A percentile compares a stretch with the other conserved stretches of the same genome.
Evolutionary conservation across 768 basidiomycete species (phyloP).

Genomic region (Coprinopsis sp.): DNA sequence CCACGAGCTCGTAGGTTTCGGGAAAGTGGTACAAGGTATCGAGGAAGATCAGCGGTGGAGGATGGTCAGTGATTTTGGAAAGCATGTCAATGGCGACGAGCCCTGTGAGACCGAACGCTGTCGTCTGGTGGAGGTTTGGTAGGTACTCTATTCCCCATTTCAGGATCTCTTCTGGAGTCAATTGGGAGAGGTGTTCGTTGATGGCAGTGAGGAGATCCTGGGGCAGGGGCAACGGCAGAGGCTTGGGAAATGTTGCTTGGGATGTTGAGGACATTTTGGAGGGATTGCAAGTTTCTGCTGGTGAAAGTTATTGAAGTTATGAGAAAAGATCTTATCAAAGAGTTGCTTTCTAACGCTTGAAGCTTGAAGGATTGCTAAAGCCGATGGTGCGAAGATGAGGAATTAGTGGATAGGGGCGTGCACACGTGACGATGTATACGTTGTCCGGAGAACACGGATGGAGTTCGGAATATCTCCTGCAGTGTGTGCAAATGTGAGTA

Average conservation of each 20-base stretch:
- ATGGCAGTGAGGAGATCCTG: slow-evolving; percentile 55
- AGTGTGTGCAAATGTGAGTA: too few species aligned
- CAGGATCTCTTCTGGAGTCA: slow-evolving; percentile 82
- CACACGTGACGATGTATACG: too few species aligned
- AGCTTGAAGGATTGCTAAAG: neutral
- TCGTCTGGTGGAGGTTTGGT: slow-evolving; percentile 85
- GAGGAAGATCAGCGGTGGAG: slow-evolving; percentile 89
- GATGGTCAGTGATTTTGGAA: slow-evolving; percentile 62
- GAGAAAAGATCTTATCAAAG: neutral
- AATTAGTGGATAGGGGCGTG: neutral
- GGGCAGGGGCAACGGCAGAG: slow-evolving; percentile 54
- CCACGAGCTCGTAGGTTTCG: slow-evolving; percentile 87
- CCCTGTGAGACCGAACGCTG: slow-evolving; percentile 94
- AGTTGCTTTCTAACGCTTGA: neutral
- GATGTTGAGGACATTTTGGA: slow-evolving; percentile 6
- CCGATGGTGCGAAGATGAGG: slow-evolving; percentile 13
- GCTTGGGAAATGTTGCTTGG: slow-evolving; percentile 29
- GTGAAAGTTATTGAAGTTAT: neutral
- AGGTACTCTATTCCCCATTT: slow-evolving; percentile 79
- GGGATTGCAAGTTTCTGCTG: neutral
- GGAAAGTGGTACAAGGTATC: slow-evolving; percentile 96
- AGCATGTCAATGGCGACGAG: slow-evolving; percentile 94
- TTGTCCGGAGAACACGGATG: too few species aligned
- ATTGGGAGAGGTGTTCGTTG: slow-evolving; percentile 67
- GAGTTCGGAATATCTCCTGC: too few species aligned